Conservation (phyloP, 495 filamentous ascomycete species). For the Penicillium alfredii region DNA sequence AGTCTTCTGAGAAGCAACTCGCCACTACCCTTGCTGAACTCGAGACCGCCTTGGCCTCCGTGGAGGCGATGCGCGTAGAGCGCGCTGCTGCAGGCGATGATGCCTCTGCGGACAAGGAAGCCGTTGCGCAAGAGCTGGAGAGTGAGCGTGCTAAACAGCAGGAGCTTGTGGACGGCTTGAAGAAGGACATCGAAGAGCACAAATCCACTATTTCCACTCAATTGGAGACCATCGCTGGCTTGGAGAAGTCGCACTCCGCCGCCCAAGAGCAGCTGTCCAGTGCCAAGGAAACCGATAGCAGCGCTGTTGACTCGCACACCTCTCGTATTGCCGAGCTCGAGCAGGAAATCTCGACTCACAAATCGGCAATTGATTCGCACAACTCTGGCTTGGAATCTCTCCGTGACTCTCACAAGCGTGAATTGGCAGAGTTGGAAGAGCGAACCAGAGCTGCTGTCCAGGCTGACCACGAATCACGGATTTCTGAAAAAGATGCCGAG, state of each 20-base stretch:
- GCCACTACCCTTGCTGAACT: conserved; percentile 65
- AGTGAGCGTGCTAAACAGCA: conserved; percentile 54
- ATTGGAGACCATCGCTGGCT: conserved; percentile 53
- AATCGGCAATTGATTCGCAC: conserved; percentile 48
- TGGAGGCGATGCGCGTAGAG: conserved; percentile 46
- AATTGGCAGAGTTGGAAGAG: conserved; percentile 44
- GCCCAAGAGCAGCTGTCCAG: conserved; percentile 53
- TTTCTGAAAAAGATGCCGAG: conserved; percentile 44
- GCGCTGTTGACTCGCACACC: conserved; percentile 45
- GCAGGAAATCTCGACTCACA: conserved; percentile 48
- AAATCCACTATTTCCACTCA: conserved; percentile 62
- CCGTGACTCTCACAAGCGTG: conserved; percentile 47
- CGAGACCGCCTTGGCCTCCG: conserved; percentile 46
- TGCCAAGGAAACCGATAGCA: conserved; percentile 21
- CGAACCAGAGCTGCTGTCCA: conserved; percentile 35
- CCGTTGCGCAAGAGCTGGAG: conserved; percentile 42
- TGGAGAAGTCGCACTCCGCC: conserved; percentile 58
- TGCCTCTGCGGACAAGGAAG: conserved; percentile 40
- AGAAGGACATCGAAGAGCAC: conserved; percentile 72
- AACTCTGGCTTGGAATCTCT: conserved; percentile 48
- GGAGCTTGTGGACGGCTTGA: conserved; percentile 59
- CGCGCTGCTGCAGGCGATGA: conserved; percentile 21
- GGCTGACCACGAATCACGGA: conserved; percentile 40
- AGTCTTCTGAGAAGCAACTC: conserved; percentile 67
- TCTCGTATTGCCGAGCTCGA: conserved; percentile 52